Conservation (phyloP, 2,329 filamentous ascomycete genomes). For the Diaporthe sp. region DNA sequence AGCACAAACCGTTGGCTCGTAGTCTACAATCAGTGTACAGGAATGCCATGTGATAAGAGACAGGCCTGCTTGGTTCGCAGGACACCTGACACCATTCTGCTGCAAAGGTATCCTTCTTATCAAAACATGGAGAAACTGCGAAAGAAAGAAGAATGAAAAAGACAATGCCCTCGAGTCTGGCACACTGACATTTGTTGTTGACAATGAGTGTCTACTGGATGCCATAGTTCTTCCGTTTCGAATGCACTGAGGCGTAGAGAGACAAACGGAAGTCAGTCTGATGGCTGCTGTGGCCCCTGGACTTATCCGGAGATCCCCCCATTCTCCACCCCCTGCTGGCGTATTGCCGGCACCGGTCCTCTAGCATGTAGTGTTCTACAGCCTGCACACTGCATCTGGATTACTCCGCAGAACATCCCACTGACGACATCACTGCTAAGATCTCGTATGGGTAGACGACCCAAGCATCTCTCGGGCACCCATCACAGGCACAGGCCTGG, state of each 20-base stretch:
- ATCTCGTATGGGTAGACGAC: constrained; percentile 7
- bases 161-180: neutral
- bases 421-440: constrained; percentile 29
- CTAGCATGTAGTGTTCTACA: neutral
- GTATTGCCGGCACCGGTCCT: constrained; percentile 15
- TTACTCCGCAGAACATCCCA: constrained; percentile 32
- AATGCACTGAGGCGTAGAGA: neutral
- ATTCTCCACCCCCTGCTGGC: neutral
- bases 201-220: neutral
- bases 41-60: constrained; percentile 21
- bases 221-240: neutral
- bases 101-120: neutral
- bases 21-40: neutral
- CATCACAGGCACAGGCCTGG: constrained; percentile 16
- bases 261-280: no score
- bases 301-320: constrained; percentile 26
- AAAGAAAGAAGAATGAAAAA: neutral
- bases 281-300: constrained; percentile 15
- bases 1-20: neutral
- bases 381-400: constrained; percentile 16
- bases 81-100: neutral
- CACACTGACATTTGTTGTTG: neutral
- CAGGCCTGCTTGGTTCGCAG: neutral
- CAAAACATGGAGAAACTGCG: neutral
- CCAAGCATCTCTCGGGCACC: constrained; percentile 24